Evolutionary conservation across 768 basidiomycete species (phyloP).

Genomic region (Brasilioporus rufonigricans): DNA sequence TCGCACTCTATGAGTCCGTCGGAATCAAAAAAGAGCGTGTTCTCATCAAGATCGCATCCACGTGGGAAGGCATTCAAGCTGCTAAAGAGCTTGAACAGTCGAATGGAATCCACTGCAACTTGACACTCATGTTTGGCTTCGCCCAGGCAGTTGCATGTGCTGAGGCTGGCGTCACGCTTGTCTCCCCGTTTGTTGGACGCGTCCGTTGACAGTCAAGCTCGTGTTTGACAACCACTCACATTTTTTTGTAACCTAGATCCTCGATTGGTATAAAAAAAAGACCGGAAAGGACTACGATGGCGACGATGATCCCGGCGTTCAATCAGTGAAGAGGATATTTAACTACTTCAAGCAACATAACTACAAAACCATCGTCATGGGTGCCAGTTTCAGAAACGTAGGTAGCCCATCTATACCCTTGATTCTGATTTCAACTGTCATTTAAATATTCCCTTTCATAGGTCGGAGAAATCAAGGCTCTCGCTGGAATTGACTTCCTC

Average conservation of each 20-base stretch:
- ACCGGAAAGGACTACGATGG: slow-evolving; percentile 87
- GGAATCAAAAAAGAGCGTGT: slow-evolving; percentile 93
- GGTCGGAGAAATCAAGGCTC: slow-evolving; percentile 89
- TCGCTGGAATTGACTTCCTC: slow-evolving; percentile 97
- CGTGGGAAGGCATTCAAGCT: slow-evolving; percentile 99
- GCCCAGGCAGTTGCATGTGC: slow-evolving; percentile 98
- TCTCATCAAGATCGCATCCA: slow-evolving; percentile 98
- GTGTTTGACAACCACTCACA: too few relatives aligned
- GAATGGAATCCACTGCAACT: slow-evolving; percentile 96
- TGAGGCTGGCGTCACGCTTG: slow-evolving; percentile 96
- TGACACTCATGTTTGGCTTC: slow-evolving; percentile 98
- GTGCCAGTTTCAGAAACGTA: slow-evolving; percentile 98
- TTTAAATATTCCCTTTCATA: slow-evolving; percentile 26
- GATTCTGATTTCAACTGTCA: not conserved
- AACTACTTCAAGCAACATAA: slow-evolving; percentile 99
- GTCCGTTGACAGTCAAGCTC: slow-evolving; percentile 34
- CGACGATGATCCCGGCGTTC: slow-evolving; percentile 92
- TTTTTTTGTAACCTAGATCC: slow-evolving; percentile 58
- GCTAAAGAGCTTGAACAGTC: slow-evolving; percentile 93
- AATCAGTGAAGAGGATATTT: slow-evolving; percentile 95
- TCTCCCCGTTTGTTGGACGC: slow-evolving; percentile 98
- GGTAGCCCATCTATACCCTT: slow-evolving; percentile 29
- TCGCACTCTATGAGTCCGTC: slow-evolving; percentile 90
- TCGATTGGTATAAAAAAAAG: slow-evolving; percentile 98
- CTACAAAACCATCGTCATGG: slow-evolving; percentile 99